Evolutionary conservation across 1,139 yeast genomes (phyloP).

Genomic region (Schizosaccharomyces versatilis): DNA sequence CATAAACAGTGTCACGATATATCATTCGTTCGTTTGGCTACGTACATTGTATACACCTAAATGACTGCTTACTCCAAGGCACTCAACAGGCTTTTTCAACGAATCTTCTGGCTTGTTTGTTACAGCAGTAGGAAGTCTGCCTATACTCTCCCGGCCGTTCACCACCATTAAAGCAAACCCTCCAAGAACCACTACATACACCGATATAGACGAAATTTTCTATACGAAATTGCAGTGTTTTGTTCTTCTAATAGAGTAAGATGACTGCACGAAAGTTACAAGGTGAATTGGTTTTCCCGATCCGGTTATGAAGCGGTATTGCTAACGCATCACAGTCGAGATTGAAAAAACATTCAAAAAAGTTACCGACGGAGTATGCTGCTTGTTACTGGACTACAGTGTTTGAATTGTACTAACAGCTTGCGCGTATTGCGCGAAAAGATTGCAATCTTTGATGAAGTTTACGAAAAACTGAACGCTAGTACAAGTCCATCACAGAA

Average conservation of each 20-base stretch:
- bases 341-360: constrained; percentile 90
- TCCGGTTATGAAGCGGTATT: background rate
- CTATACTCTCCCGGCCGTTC: too few relatives aligned
- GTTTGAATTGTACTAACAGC: background rate
- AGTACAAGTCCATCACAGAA: constrained; percentile 75
- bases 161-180: too few relatives aligned
- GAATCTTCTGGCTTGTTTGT: too few relatives aligned
- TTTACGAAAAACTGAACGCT: constrained; percentile 63
- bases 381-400: background rate
- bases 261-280: constrained; percentile 52
- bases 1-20: too few relatives aligned
- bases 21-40: too few relatives aligned
- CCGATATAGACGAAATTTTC: too few relatives aligned
- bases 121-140: too few relatives aligned
- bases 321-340: constrained; percentile 24
- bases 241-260: background rate
- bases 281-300: constrained; percentile 18
- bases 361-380: constrained; percentile 36
- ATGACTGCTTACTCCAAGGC: too few relatives aligned
- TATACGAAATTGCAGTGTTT: background rate
- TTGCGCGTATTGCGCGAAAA: constrained; percentile 23
- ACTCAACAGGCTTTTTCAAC: too few relatives aligned
- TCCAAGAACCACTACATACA: too few relatives aligned
- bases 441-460: constrained; percentile 63
- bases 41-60: too few relatives aligned